A percentile compares a stretch with the other conserved stretches of the same genome.
phyloP scores from a whole-genome alignment of 176 grass and related monocot species.

The Eragrostis curvula region DNA sequence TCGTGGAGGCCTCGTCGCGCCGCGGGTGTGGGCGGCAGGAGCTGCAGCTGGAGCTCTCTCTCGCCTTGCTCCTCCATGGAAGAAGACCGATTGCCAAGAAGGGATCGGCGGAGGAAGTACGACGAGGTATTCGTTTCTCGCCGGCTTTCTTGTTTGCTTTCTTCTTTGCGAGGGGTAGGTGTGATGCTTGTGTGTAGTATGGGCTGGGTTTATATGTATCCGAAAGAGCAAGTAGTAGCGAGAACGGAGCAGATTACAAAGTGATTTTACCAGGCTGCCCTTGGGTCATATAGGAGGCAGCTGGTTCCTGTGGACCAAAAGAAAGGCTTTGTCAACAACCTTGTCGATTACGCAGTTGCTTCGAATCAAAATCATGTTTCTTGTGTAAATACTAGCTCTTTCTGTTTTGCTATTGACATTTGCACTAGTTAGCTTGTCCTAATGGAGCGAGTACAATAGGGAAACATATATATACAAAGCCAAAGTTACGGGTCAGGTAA shows the following conservation, averaged over 20 bases:
- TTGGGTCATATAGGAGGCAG: background rate
- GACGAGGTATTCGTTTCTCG: slow-evolving; percentile 8
- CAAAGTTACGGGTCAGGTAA: too few relatives aligned
- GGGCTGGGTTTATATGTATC: slow-evolving; percentile 32
- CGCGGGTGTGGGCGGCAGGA: slow-evolving; percentile 56
- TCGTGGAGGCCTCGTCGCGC: background rate
- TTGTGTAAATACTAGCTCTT: too few relatives aligned
- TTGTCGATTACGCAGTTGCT: background rate
- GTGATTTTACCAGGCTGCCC: slow-evolving; percentile 36
- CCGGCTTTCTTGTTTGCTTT: background rate
- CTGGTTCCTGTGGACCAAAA: slow-evolving; percentile 38
- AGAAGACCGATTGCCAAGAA: background rate
- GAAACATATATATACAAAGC: too few relatives aligned
- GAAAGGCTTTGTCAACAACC: slow-evolving; percentile 22
- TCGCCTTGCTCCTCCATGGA: slow-evolving; percentile 72
- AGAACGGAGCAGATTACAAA: background rate
- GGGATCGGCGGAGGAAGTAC: background rate
- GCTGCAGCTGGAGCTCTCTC: slow-evolving; percentile 59
- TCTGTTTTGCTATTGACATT: too few relatives aligned
- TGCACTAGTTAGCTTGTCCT: too few relatives aligned
- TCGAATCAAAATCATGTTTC: background rate
- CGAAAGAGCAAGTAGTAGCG: too few relatives aligned
- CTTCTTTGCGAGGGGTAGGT: background rate
- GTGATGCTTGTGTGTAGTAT: slow-evolving; percentile 33
- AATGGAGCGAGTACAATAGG: too few relatives aligned